A percentile compares a stretch with the other conserved stretches of the same genome.
phyloP scores from a whole-genome alignment of 768 basidiomycete species.

The Mycena polygramma region DNA sequence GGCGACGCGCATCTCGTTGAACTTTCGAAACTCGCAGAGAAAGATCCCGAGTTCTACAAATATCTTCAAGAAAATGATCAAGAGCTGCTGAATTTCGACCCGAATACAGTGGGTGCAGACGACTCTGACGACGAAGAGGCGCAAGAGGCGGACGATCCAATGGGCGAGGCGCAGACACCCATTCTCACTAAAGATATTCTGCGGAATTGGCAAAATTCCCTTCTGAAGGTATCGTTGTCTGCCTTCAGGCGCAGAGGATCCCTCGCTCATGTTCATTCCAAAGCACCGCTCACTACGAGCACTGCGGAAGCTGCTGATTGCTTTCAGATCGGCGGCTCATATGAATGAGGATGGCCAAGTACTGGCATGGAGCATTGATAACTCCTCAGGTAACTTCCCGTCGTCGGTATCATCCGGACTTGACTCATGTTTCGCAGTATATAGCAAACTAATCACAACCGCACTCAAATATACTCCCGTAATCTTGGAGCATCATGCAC shows the following conservation, averaged over 20 bases:
- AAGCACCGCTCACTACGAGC: conserved; percentile 90
- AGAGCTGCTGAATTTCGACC: conserved; percentile 88
- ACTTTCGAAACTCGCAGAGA: conserved; percentile 90
- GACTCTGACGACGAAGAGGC: conserved; percentile 61
- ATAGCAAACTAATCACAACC: conserved; percentile 91
- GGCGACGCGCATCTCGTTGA: conserved; percentile 83
- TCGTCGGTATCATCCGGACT: conserved; percentile 2
- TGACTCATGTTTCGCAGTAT: conserved; percentile 66
- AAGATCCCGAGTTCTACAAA: conserved; percentile 99
- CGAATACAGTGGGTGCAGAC: conserved; percentile 54
- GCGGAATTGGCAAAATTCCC: conserved; percentile 87
- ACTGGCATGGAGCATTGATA: conserved; percentile 90
- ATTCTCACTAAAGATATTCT: conserved; percentile 79
- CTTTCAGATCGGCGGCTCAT: conserved; percentile 91
- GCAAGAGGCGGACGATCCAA: conserved; percentile 59
- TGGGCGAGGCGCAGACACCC: conserved; percentile 64
- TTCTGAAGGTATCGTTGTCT: conserved; percentile 75
- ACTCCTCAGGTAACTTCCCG: conserved; percentile 69
- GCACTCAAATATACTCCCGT: conserved; percentile 92
- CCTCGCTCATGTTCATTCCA: not conserved
- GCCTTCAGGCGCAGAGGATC: not conserved
- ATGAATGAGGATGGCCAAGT: conserved; percentile 89
- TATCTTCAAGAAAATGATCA: conserved; percentile 96
- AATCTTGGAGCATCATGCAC: conserved; percentile 87
- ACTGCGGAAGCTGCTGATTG: conserved; percentile 85